These are phyloP conservation scores for Diaporthe amygdali DNA, from an alignment of 2,329 filamentous ascomycete genomes.

Conservation along the genomic window DNA sequence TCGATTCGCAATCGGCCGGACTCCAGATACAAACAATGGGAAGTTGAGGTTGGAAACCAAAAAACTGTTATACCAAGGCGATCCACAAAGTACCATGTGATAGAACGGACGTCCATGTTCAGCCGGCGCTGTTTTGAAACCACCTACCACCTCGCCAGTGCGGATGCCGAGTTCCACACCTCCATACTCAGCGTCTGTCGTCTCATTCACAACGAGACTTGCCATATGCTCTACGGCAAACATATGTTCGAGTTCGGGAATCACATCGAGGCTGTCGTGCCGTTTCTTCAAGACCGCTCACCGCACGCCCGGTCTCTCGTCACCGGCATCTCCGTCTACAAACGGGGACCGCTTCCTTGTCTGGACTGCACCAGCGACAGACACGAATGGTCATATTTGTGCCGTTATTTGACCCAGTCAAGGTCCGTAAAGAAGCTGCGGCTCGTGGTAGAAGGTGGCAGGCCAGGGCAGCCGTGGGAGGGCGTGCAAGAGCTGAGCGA, in stretches of 20 bases:
- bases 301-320: slow-evolving; percentile 52
- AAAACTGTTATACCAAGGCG: neutral
- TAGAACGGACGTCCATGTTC: slow-evolving; percentile 41
- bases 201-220: slow-evolving; percentile 59
- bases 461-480: slow-evolving; percentile 53
- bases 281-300: slow-evolving; percentile 61
- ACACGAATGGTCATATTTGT: slow-evolving; percentile 59
- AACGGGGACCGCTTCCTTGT: slow-evolving; percentile 57
- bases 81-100: slow-evolving; percentile 42
- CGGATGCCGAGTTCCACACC: slow-evolving; percentile 44
- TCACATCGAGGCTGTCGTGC: slow-evolving; percentile 63
- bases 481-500: slow-evolving; percentile 49
- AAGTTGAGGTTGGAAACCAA: neutral
- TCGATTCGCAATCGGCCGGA: slow-evolving; percentile 44
- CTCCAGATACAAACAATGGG: slow-evolving; percentile 22
- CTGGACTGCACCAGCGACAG: slow-evolving; percentile 55
- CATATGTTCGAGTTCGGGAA: slow-evolving; percentile 65
- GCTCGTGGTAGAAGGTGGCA: slow-evolving; percentile 61
- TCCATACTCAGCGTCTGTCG: slow-evolving; percentile 52
- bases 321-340: slow-evolving; percentile 57
- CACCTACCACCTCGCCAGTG: slow-evolving; percentile 58
- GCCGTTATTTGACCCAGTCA: slow-evolving; percentile 48
- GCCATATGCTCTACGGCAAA: slow-evolving; percentile 58
- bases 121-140: slow-evolving; percentile 51
- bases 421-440: slow-evolving; percentile 48